Evolutionary conservation across 768 basidiomycete species (phyloP).

Genomic region (Dendrothele bispora): DNA sequence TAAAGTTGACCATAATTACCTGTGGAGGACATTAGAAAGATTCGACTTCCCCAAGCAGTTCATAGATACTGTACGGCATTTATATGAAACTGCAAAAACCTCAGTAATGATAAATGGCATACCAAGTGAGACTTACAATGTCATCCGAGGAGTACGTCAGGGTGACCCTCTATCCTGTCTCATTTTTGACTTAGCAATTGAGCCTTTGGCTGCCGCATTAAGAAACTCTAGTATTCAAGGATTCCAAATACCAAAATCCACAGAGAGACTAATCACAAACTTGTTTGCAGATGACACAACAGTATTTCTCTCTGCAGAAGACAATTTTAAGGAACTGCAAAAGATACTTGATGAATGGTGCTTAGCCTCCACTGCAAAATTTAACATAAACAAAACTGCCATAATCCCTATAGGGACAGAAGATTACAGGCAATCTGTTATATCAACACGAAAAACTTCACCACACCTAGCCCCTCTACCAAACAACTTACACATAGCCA

Average conservation of each 20-base stretch:
- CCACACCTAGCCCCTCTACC: background rate
- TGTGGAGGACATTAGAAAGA: background rate
- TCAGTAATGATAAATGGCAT: slow-evolving; percentile 24
- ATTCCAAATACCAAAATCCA: slow-evolving; percentile 12
- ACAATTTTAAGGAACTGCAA: slow-evolving; percentile 8
- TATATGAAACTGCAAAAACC: slow-evolving; percentile 20
- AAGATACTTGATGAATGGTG: slow-evolving; percentile 12
- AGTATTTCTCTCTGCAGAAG: slow-evolving; percentile 9
- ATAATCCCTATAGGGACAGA: slow-evolving; percentile 20
- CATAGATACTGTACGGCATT: slow-evolving; percentile 11
- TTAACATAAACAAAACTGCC: slow-evolving; percentile 21
- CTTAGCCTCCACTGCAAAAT: slow-evolving; percentile 9
- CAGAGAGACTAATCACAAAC: slow-evolving; percentile 9
- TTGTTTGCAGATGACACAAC: slow-evolving; percentile 30
- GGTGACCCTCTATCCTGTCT: slow-evolving; percentile 29
- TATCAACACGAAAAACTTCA: background rate
- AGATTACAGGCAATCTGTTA: background rate
- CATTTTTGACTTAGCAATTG: slow-evolving; percentile 21
- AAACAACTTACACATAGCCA: background rate
- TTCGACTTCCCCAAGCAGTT: slow-evolving; percentile 8
- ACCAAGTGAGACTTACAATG: slow-evolving; percentile 10
- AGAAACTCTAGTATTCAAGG: slow-evolving; percentile 17
- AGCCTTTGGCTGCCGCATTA: slow-evolving; percentile 20
- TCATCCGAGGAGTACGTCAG: slow-evolving; percentile 26
- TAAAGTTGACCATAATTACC: slow-evolving; percentile 13